Evolutionary conservation across 192 early-diverging fungal genomes (phyloP), one percentile per base, ranked within the genome.

Genomic region (Mortierella hygrophila): DNA sequence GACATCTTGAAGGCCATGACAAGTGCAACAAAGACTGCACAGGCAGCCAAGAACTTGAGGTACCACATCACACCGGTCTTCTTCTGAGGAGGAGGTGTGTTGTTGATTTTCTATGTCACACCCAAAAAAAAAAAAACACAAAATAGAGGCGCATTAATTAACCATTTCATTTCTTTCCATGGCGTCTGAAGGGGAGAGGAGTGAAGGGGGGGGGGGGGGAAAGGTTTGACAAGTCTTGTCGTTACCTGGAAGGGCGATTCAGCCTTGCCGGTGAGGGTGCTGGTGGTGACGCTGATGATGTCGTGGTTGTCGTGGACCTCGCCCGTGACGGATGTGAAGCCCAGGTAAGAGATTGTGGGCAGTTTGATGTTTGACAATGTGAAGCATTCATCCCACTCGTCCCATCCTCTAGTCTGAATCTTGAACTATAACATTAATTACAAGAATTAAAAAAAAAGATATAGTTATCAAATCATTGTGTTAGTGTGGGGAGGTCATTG

Each of bases 311-410:
- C 96, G 70, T 92, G 91, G 52, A 98, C 93, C 73, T 97, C 98
- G 76, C 99, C 99, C 0, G 99, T 99, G 52, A 94, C 92, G 26
- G 97, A 95, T 35, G 96, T 94, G 91, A 99, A 99, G 10, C 98
- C 98, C 65, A 99, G 90, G 88, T 97, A 99, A 26, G 94, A 87
- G 65, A 91, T 78, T 23, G 86, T 60, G 0, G 97, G 97, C 76
- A 99, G 83, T 37, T 93, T 93, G 44, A 97, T 93, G 75, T 97
- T 92, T n/a, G 88, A 76, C 37, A 93, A 89, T 15, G 91, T 94
- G 89, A 99, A 98, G 89, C 99, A 99, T 54, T 94, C 88, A 74
- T 93, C 92, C 94, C 95, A 99, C 73, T 90, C 90, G 41, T 94
- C 94, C 75, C 94, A 89, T 42, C 77, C 88, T 44, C 82, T 70